Evolutionary conservation across 257 asterid genomes (phyloP), one percentile per base, ranked within the genome.

Genomic region (Nicotiana attenuata): DNA sequence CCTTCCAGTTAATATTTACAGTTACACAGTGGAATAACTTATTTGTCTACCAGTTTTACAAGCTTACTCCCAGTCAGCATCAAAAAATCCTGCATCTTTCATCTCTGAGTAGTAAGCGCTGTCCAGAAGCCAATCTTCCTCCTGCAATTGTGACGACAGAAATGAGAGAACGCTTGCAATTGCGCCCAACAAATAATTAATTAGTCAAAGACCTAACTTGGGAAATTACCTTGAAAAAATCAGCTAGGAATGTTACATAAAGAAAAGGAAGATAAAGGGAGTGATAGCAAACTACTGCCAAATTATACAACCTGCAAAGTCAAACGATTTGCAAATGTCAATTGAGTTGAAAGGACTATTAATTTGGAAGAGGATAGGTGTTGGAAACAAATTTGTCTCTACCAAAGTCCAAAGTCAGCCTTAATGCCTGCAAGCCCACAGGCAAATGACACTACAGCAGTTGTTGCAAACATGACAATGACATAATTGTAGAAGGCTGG

Each of bases 41-140:
- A 61, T 57, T 35, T 20, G 17, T 52, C 26, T 71, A 56, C 69
- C 77, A 52, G 75, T 75, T 84, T 71, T 80, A 85, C 78, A 26
- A 8, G 60, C 52, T 83, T 92, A 92, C 71, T 94, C 97, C 96
- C 94, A 87, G 26, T 91, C 98, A 2, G 93, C 85, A 81, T 94
- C 97, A 68, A 92, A 92, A 85, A 94, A 94, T 4, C 98, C 98
- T 10, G 98, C 97, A 87, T 94, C 98, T 83, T 89, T 91, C 98
- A 94, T 94, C 89, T 94, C 98, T 29, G 97, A 90, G 86, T 94
- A 94, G 75, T 93, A 94, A 65, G 96, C 97, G 68, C 88, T 90
- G 81, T 94, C 97, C 89, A 94, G 84, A 78, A 93, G 97, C 97
- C 95, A 94, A 81, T 94, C 98, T 86, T 94, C 95, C 86, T 94